Evolutionary conservation across 768 basidiomycete genomes (phyloP).

Genomic region (Macrocybe gigantea): DNA sequence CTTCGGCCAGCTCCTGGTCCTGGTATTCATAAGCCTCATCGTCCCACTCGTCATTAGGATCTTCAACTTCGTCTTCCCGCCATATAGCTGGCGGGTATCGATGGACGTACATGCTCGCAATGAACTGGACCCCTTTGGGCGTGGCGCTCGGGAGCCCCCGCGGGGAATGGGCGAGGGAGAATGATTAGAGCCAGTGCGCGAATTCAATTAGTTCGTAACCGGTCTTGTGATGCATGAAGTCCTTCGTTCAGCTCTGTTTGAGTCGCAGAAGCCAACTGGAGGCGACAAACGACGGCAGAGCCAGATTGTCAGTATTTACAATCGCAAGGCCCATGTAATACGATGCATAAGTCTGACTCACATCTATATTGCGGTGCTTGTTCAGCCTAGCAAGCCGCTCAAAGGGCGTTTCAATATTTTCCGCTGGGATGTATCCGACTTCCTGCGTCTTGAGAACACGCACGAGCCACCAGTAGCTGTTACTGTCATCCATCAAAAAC

Average conservation of each 20-base stretch:
- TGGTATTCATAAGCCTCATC: conserved; percentile 66
- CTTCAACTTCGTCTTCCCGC: conserved; percentile 71
- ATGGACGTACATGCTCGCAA: conserved; percentile 55
- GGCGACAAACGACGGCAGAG: not conserved
- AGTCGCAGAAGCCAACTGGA: conserved; percentile 69
- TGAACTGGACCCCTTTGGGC: conserved; percentile 65
- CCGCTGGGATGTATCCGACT: conserved; percentile 97
- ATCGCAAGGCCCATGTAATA: not conserved
- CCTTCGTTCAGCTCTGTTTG: conserved; percentile 62
- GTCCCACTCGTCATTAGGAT: conserved; percentile 61
- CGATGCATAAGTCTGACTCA: conserved; percentile 31
- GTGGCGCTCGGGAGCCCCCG: conserved; percentile 28
- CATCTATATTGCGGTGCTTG: conserved; percentile 96
- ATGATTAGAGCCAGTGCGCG: conserved; percentile 41
- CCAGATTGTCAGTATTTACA: not conserved
- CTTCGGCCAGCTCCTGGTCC: conserved; percentile 56
- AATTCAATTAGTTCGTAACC: conserved; percentile 45
- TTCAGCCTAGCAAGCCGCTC: conserved; percentile 93
- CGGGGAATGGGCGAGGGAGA: conserved; percentile 44
- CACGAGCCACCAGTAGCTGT: conserved; percentile 99
- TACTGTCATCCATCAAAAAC: conserved; percentile 95
- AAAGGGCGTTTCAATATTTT: conserved; percentile 98
- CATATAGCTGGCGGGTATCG: conserved; percentile 81
- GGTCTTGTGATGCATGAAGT: conserved; percentile 43
- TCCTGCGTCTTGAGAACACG: conserved; percentile 98